phyloP scores from a whole-genome alignment of 2,329 filamentous ascomycete species.

The Sclerotinia minor region DNA sequence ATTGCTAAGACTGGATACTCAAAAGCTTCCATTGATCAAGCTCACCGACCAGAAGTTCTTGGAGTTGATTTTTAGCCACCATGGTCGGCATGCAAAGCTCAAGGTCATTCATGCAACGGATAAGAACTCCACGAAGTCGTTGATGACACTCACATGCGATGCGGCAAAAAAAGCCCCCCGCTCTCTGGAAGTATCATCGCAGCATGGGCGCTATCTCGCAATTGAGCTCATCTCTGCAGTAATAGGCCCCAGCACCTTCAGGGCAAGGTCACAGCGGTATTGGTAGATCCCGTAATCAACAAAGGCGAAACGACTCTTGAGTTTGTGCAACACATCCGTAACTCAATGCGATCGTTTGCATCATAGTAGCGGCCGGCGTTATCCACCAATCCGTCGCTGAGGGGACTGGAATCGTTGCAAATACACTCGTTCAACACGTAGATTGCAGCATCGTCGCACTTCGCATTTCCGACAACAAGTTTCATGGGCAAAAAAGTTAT shows the following conservation, averaged over 20 bases:
- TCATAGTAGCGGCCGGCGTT: slow-evolving; percentile 57
- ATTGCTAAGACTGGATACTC: slow-evolving; percentile 46
- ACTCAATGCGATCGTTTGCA: slow-evolving; percentile 45
- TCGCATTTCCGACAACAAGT: slow-evolving; percentile 57
- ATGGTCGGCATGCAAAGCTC: background rate
- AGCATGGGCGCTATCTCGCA: slow-evolving; percentile 54
- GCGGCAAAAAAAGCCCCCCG: slow-evolving; percentile 48
- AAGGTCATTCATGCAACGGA: slow-evolving; percentile 47
- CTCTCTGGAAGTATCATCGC: slow-evolving; percentile 51
- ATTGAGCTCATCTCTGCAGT: slow-evolving; percentile 48
- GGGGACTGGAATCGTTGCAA: background rate
- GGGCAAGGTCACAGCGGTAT: slow-evolving; percentile 46
- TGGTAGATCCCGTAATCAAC: slow-evolving; percentile 64
- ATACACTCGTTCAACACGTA: slow-evolving; percentile 38
- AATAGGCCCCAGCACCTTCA: slow-evolving; percentile 50
- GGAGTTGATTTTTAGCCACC: background rate
- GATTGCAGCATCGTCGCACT: slow-evolving; percentile 47
- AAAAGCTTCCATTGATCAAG: slow-evolving; percentile 46
- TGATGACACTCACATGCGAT: slow-evolving; percentile 57
- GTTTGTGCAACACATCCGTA: slow-evolving; percentile 52
- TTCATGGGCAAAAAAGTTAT: slow-evolving; percentile 53
- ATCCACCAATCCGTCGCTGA: slow-evolving; percentile 46
- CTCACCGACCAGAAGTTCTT: slow-evolving; percentile 8
- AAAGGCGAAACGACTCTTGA: slow-evolving; percentile 52
- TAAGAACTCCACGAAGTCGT: slow-evolving; percentile 48